These are phyloP conservation scores for Neophaeococcomyces mojaviensis DNA, from an alignment of 2,329 filamentous ascomycete genomes.

Conservation along the genomic window DNA sequence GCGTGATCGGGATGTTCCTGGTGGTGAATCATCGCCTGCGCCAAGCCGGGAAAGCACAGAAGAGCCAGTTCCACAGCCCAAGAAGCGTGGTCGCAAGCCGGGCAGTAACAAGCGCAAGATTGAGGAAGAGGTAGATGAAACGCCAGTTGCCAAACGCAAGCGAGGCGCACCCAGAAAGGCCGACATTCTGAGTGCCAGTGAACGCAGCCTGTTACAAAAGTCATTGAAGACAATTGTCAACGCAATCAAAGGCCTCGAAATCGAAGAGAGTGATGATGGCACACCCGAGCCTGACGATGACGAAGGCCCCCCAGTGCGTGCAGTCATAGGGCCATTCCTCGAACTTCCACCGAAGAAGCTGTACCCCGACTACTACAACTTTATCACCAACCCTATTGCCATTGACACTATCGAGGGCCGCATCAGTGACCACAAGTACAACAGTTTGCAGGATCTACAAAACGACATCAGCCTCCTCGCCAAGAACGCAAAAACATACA, in stretches of 20 bases:
- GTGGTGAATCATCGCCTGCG: slow-evolving; percentile 67
- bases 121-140: slow-evolving; percentile 66
- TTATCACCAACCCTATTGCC: slow-evolving; percentile 87
- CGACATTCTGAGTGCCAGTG: slow-evolving; percentile 58
- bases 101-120: slow-evolving; percentile 81
- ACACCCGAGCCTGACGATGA: slow-evolving; percentile 40
- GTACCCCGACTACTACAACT: slow-evolving; percentile 90
- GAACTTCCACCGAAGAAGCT: slow-evolving; percentile 81
- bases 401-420: slow-evolving; percentile 93
- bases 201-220: slow-evolving; percentile 70
- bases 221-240: slow-evolving; percentile 73
- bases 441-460: slow-evolving; percentile 68
- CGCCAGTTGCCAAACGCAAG: slow-evolving; percentile 70
- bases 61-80: slow-evolving; percentile 48
- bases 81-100: slow-evolving; percentile 75
- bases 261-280: slow-evolving; percentile 54
- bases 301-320: slow-evolving; percentile 54
- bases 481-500: slow-evolving; percentile 88
- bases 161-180: slow-evolving; percentile 63
- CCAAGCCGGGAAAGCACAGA: slow-evolving; percentile 58
- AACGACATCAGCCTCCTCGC: slow-evolving; percentile 79
- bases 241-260: slow-evolving; percentile 73
- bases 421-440: slow-evolving; percentile 95
- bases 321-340: slow-evolving; percentile 90
- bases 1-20: slow-evolving; percentile 39